phyloP scores from a whole-genome alignment of 106 monocot species.

The Acanthochlamys bracteata region DNA sequence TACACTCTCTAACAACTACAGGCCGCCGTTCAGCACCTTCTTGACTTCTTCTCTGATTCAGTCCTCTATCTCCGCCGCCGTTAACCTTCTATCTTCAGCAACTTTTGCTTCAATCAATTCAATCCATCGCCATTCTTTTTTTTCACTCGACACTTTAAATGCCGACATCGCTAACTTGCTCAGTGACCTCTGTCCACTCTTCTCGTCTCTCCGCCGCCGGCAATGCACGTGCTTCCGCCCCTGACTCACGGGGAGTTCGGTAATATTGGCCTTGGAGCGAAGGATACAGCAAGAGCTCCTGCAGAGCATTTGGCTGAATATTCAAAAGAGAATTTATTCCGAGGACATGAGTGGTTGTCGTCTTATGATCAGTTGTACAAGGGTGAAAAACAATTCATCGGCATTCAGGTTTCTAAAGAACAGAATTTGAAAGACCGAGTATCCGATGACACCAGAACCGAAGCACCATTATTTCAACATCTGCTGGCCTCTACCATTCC shows the following conservation, averaged over 20 bases:
- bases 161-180: slow-evolving; percentile 67
- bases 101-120: slow-evolving; percentile 29
- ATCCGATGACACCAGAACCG: no score
- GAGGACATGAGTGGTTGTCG: slow-evolving; percentile 61
- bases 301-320: slow-evolving; percentile 39
- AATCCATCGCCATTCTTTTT: slow-evolving; percentile 22
- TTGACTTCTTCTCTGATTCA: slow-evolving; percentile 20
- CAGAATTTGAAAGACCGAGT: no score
- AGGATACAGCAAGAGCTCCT: slow-evolving; percentile 40
- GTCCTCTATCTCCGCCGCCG: slow-evolving; percentile 9
- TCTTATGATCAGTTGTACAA: neutral
- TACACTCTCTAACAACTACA: slow-evolving; percentile 18
- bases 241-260: slow-evolving; percentile 54
- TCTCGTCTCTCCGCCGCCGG: slow-evolving; percentile 37
- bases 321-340: slow-evolving; percentile 65
- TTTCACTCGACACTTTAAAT: slow-evolving; percentile 41
- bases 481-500: no score
- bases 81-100: slow-evolving; percentile 8
- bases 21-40: slow-evolving; percentile 2
- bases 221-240: neutral
- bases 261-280: slow-evolving; percentile 61
- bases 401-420: no score
- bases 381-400: no score
- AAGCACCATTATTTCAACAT: no score
- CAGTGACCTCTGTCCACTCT: slow-evolving; percentile 32